Conservation (phyloP, 1,139 yeast genomes). For the Pichia terricola region DNA sequence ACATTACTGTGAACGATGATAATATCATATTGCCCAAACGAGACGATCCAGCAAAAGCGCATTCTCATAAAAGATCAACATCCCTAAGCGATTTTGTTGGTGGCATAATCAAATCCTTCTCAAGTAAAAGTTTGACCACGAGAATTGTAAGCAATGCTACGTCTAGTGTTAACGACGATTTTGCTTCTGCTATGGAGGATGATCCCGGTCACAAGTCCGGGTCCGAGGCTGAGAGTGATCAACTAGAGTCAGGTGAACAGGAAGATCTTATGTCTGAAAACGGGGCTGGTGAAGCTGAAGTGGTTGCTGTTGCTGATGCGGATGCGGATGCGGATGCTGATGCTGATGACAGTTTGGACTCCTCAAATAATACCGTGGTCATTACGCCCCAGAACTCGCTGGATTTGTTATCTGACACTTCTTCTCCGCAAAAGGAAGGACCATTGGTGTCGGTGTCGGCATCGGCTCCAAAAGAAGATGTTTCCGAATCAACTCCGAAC, state of each 20-base stretch:
- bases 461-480: no score
- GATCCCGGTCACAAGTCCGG: neutral
- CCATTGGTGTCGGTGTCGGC: no score
- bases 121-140: slow-evolving; percentile 13
- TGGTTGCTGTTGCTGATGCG: no score
- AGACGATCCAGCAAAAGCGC: neutral
- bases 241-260: neutral
- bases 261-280: neutral
- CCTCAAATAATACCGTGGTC: neutral
- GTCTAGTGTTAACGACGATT: slow-evolving; percentile 22
- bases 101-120: slow-evolving; percentile 15
- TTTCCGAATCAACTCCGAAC: no score
- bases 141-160: slow-evolving; percentile 19
- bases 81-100: slow-evolving; percentile 20
- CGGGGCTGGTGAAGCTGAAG: no score
- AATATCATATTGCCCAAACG: no score
- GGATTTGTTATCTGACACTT: no score
- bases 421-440: no score
- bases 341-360: neutral
- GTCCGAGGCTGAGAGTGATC: slow-evolving; percentile 2
- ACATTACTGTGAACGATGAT: neutral
- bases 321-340: neutral
- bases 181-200: slow-evolving; percentile 25
- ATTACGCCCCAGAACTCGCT: neutral
- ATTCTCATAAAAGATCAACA: slow-evolving; percentile 15